These are phyloP conservation scores for Pseudogymnoascus sp. DNA, from an alignment of 2,329 filamentous ascomycete genomes.

Conservation along the genomic window DNA sequence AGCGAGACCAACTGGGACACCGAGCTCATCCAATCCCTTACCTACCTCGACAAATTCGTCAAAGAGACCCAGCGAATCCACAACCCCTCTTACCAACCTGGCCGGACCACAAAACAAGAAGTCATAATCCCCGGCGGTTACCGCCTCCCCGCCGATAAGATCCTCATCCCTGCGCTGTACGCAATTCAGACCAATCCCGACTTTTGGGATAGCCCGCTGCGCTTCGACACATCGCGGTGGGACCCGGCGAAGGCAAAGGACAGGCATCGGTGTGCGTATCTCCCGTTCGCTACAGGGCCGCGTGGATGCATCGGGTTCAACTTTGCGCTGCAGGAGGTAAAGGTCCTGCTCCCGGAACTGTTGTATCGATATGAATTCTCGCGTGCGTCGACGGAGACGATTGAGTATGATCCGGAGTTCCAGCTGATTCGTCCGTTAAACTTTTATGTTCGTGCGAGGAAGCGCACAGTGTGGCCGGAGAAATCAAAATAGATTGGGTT, in stretches of 20 bases:
- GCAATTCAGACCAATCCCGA: constrained; percentile 20
- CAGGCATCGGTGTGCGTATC: constrained; percentile 22
- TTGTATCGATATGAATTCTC: constrained; percentile 31
- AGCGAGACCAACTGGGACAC: constrained; percentile 27
- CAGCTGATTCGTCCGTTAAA: constrained; percentile 33
- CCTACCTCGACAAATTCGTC: constrained; percentile 34
- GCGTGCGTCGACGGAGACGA: constrained; percentile 25
- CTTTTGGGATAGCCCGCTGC: constrained; percentile 16
- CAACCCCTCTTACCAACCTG: constrained; percentile 39
- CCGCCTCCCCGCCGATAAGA: constrained; percentile 30
- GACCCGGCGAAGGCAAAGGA: constrained; percentile 16
- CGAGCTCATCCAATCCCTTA: constrained; percentile 29
- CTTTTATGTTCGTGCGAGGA: constrained; percentile 25
- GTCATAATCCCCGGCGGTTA: constrained; percentile 38
- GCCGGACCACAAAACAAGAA: constrained; percentile 35
- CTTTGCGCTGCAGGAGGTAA: constrained; percentile 32
- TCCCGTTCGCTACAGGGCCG: constrained; percentile 31
- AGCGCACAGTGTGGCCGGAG: constrained; percentile 17
- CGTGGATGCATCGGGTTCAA: constrained; percentile 34
- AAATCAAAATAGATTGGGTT: constrained; percentile 28
- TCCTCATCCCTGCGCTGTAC: constrained; percentile 19
- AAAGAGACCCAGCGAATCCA: constrained; percentile 38
- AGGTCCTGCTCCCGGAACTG: constrained; percentile 31
- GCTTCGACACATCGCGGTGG: constrained; percentile 20
- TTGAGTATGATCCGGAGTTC: constrained; percentile 34